Evolutionary conservation across 257 asterid genomes (phyloP).

Genomic region (Solanum neorickii): DNA sequence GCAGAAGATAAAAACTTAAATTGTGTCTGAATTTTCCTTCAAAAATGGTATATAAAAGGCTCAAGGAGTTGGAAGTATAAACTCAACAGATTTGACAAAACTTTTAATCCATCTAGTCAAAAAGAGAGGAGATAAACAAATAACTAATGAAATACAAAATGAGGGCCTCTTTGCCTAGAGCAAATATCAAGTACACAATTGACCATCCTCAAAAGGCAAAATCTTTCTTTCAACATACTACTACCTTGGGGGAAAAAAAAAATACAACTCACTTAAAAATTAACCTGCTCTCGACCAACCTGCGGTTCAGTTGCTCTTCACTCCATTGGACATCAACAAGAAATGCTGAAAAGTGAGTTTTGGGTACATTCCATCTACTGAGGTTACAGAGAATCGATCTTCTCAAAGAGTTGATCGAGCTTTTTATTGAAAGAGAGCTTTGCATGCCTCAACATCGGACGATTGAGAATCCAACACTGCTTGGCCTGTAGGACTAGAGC

Average conservation of each 20-base stretch:
- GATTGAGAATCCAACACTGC: slow-evolving; percentile 55
- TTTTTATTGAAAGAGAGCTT: slow-evolving; percentile 34
- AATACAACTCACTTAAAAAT: slow-evolving; percentile 24
- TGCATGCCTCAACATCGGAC: slow-evolving; percentile 51
- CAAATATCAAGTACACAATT: slow-evolving; percentile 16
- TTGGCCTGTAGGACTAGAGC: slow-evolving; percentile 35
- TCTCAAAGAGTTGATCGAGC: neutral
- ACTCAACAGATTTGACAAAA: slow-evolving; percentile 35
- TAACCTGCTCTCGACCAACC: slow-evolving; percentile 17
- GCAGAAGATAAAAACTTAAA: neutral
- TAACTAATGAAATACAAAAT: slow-evolving; percentile 52
- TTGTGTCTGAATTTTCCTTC: neutral
- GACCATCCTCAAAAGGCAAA: slow-evolving; percentile 23
- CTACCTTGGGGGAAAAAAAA: slow-evolving; percentile 22
- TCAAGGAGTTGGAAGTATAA: slow-evolving; percentile 22
- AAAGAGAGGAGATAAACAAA: slow-evolving; percentile 8
- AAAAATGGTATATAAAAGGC: slow-evolving; percentile 17
- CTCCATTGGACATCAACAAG: neutral
- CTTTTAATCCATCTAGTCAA: slow-evolving; percentile 24
- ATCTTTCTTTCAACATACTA: slow-evolving; percentile 25
- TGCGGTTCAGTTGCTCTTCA: neutral
- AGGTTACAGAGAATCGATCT: slow-evolving; percentile 10
- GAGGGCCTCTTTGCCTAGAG: slow-evolving; percentile 16
- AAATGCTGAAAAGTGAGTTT: slow-evolving; percentile 1
- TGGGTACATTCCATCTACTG: slow-evolving; percentile 10